phyloP scores from a whole-genome alignment of 2,329 filamentous ascomycete genomes.

The Xylaria sp. region DNA sequence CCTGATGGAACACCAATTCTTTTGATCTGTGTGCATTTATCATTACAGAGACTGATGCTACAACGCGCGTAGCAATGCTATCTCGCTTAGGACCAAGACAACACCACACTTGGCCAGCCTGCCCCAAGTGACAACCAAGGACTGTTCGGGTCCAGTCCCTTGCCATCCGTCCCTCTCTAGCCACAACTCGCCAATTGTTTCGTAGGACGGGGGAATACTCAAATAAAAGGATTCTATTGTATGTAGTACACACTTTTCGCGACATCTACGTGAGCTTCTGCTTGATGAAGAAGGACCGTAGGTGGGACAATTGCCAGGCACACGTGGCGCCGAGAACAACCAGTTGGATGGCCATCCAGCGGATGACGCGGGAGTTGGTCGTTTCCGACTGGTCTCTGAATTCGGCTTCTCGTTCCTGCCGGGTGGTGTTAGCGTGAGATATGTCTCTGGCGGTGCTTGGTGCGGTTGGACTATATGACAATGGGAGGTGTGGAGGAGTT shows the following conservation, averaged over 20 bases:
- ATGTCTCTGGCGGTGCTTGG: neutral
- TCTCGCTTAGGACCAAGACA: neutral
- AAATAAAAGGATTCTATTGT: neutral
- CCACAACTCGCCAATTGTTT: neutral
- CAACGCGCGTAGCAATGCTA: neutral
- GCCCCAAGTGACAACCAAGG: neutral
- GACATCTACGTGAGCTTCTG: constrained; percentile 89
- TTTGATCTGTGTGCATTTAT: constrained; percentile 22
- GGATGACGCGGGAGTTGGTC: constrained; percentile 88
- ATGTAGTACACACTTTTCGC: neutral
- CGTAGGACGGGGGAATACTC: neutral
- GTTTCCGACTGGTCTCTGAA: constrained; percentile 97
- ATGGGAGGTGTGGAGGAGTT: neutral
- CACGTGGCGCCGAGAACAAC: constrained; percentile 84
- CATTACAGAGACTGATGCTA: constrained; percentile 23
- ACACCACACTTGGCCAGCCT: neutral
- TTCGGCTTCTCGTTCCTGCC: constrained; percentile 91
- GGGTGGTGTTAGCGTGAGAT: neutral
- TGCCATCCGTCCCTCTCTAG: neutral
- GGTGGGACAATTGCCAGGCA: constrained; percentile 95
- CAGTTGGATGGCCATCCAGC: constrained; percentile 93
- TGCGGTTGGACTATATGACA: neutral
- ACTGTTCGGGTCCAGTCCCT: neutral
- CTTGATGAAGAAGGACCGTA: constrained; percentile 99
- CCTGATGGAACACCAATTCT: neutral